Conservation (phyloP, 2,329 filamentous ascomycete genomes). For the Cladophialophora bantiana region DNA sequence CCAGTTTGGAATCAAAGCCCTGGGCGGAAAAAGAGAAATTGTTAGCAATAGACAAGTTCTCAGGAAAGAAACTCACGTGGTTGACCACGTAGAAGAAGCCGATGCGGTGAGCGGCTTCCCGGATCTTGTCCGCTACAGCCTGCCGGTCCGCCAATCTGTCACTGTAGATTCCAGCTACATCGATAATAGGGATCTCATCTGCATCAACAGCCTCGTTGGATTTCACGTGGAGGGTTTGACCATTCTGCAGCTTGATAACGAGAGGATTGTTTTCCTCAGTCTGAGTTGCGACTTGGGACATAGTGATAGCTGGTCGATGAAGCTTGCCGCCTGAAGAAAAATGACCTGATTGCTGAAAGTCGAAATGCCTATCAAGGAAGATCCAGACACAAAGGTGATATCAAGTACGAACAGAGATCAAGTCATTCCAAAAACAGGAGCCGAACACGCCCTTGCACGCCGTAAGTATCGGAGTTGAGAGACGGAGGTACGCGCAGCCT, state of each 20-base stretch:
- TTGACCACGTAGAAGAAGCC: constrained; percentile 51
- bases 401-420: not conserved
- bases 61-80: constrained; percentile 27
- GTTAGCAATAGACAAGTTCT: constrained; percentile 41
- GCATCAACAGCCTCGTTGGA: constrained; percentile 28
- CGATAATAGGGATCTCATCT: constrained; percentile 53
- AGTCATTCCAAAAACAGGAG: not conserved
- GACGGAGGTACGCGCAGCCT: constrained; percentile 13
- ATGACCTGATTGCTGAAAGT: not conserved
- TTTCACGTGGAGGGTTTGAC: constrained; percentile 26
- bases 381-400: not conserved
- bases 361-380: not conserved
- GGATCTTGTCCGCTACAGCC: constrained; percentile 50
- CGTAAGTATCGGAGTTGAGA: constrained; percentile 6
- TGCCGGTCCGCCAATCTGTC: constrained; percentile 46
- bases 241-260: constrained; percentile 30
- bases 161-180: constrained; percentile 53
- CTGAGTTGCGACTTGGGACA: constrained; percentile 16
- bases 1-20: constrained; percentile 19
- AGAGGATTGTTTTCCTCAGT: constrained; percentile 16
- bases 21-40: constrained; percentile 45
- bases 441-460: not conserved
- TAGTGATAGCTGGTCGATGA: not conserved
- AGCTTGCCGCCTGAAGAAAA: not conserved
- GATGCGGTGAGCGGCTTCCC: constrained; percentile 48